Base-by-base conservation (phyloP, 805 yeast species). In the Candida jianshihensis region DNA sequence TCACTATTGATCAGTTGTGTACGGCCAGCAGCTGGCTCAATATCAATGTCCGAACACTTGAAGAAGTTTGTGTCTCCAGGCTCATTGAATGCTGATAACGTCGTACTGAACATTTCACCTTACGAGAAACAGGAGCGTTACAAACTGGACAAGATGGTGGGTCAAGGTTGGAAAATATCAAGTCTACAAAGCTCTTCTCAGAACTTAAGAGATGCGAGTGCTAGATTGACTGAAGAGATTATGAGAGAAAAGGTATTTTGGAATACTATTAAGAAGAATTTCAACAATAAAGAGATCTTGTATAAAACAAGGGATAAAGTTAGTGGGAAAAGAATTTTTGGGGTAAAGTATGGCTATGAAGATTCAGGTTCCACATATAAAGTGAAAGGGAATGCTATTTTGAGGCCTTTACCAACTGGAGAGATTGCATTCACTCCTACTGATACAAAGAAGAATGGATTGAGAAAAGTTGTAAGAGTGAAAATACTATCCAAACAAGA, bases 341-440 rank as follows among this genome's bases (percentile, higher is more conserved):
- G 90, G 4, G 81, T 90, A 26, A 86, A 84, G 49, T 92, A 83
- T 53, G 97, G 97, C 0, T 90, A 75, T 61, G 89, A 82, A 14
- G 97, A 89, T 57, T 78, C 95, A 0, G 98, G 97, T 0, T 84
- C 95, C 1, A 73, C 66, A 16, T 86, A 75, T 49, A 64, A 62
- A 39, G 60, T 59, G 47, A 70, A 73, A 44, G 97, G 97, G 3
- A 60, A 81, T 30, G 97, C 95, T 0, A 57, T 82, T 0, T 60
- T 88, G 42, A 71, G 75, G 33, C 75, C 79, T 38, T 60, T 71
- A 22, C 43, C 49, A 1, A 49, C 51, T 40, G 44, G 54, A 18
- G 60, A 63, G 17, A 73, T 84, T 13, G 65, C 63, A 24, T 56
- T 61, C 42, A 47, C 58, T 5, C 66, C 68, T 9, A 41, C 49